A percentile compares a stretch with the other conserved stretches of the same genome.
phyloP scores from a whole-genome alignment of 352 stramenopile genomes.

The Phytophthora multivora region DNA sequence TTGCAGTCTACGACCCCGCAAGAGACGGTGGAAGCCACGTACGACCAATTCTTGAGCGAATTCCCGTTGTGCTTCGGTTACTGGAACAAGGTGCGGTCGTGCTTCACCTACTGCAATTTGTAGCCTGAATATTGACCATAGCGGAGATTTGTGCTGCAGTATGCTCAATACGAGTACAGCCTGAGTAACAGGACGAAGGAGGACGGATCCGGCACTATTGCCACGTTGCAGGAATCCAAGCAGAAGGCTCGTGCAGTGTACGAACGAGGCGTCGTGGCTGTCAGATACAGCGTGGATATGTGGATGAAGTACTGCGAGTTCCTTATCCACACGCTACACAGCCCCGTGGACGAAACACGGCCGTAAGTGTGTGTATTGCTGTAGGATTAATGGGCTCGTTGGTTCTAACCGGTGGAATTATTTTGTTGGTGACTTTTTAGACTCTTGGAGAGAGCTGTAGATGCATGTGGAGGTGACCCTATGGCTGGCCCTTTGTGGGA shows the following conservation, averaged over 20 bases:
- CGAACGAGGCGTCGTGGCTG: slow-evolving; percentile 68
- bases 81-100: slow-evolving; percentile 76
- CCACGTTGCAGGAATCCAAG: slow-evolving; percentile 49
- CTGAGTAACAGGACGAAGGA: slow-evolving; percentile 42
- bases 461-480: slow-evolving; percentile 65
- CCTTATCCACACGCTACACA: slow-evolving; percentile 60
- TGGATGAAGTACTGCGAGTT: slow-evolving; percentile 88
- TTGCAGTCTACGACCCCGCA: slow-evolving; percentile 38
- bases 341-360: slow-evolving; percentile 67
- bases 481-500: slow-evolving; percentile 78
- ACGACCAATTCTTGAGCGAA: slow-evolving; percentile 70
- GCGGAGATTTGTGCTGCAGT: slow-evolving; percentile 36
- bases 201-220: slow-evolving; percentile 41
- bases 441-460: slow-evolving; percentile 57
- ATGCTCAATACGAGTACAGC: slow-evolving; percentile 69
- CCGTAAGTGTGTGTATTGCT: slow-evolving; percentile 35
- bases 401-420: neutral
- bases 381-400: neutral
- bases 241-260: slow-evolving; percentile 63
- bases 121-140: neutral
- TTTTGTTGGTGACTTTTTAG: slow-evolving; percentile 28
- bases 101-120: neutral
- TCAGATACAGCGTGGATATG: slow-evolving; percentile 80
- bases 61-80: slow-evolving; percentile 88
- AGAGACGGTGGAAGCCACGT: slow-evolving; percentile 71